Conservation (phyloP, 2,329 filamentous ascomycete species). For the Nemania sp. region DNA sequence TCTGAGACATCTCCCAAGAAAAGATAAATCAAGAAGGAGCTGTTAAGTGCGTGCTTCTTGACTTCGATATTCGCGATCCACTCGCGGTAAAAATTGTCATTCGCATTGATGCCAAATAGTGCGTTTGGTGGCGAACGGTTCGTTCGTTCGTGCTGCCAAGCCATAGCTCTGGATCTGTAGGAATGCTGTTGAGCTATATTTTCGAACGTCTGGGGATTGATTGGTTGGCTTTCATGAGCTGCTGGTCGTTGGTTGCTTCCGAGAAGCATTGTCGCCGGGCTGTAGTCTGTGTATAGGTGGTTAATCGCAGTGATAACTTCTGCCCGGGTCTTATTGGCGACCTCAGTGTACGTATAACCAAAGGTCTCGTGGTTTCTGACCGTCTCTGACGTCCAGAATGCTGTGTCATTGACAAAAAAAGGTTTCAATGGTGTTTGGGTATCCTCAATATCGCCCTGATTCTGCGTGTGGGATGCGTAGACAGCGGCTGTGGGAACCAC, state of each 20-base stretch:
- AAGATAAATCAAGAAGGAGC: conserved; percentile 68
- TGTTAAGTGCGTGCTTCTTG: conserved; percentile 62
- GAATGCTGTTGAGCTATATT: not conserved
- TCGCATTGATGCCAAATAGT: conserved; percentile 45
- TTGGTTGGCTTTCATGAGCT: not conserved
- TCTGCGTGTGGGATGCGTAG: conserved; percentile 65
- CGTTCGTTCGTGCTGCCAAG: conserved; percentile 33
- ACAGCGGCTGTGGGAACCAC: conserved; percentile 59
- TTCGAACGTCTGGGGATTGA: not conserved
- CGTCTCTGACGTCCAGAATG: conserved; percentile 70
- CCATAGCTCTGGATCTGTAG: conserved; percentile 21
- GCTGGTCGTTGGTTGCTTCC: conserved; percentile 4
- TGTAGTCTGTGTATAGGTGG: conserved; percentile 59
- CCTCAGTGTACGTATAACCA: conserved; percentile 77
- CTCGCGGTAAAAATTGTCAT: conserved; percentile 56
- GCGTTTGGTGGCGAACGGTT: conserved; percentile 36
- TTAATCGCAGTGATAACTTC: conserved; percentile 61
- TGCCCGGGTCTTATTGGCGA: conserved; percentile 48
- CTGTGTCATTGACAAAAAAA: conserved; percentile 64
- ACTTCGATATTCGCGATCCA: conserved; percentile 72
- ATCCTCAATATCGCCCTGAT: conserved; percentile 58
- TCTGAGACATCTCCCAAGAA: conserved; percentile 63
- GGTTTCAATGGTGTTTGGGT: conserved; percentile 65
- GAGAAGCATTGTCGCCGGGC: conserved; percentile 42
- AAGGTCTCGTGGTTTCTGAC: conserved; percentile 64